Percentiles rank a stretch among this genome's conserved stretches.
Evolutionary conservation across 176 grass and related monocot genomes (phyloP).

Genomic region (Oryza glaberrima): DNA sequence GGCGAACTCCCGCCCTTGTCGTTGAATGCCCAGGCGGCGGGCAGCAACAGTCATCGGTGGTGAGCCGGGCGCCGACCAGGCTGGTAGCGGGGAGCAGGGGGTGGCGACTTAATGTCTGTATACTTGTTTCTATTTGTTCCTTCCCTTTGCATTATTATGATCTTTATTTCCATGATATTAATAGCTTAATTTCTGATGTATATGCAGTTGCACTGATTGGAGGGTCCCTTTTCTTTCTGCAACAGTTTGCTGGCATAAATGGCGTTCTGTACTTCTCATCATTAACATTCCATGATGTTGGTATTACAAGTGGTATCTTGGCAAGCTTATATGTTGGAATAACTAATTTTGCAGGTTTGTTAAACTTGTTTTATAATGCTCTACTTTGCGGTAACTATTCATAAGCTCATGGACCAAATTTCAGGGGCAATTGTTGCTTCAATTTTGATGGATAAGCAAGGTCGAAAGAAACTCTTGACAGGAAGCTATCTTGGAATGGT

Average conservation of each 20-base stretch:
- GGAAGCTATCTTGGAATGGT: constrained; percentile 98
- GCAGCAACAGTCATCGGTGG: too few species aligned
- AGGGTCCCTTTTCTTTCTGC: constrained; percentile 94
- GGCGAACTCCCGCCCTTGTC: too few species aligned
- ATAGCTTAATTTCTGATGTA: constrained; percentile 38
- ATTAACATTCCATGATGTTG: constrained; percentile 97
- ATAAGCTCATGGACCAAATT: constrained; percentile 37
- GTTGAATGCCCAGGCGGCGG: too few species aligned
- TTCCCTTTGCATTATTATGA: constrained; percentile 39
- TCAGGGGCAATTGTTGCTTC: constrained; percentile 89
- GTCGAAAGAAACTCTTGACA: constrained; percentile 89
- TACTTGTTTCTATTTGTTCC: constrained; percentile 9
- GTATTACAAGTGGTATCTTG: constrained; percentile 82
- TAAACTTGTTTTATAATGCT: constrained; percentile 28
- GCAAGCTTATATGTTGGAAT: constrained; percentile 94
- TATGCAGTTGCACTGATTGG: constrained; percentile 97
- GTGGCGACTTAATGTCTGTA: not conserved
- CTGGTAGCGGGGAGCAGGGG: too few species aligned
- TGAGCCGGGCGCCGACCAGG: too few species aligned
- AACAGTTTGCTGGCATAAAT: constrained; percentile 99
- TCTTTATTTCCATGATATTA: constrained; percentile 33
- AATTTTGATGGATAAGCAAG: constrained; percentile 96
- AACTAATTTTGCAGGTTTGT: constrained; percentile 90
- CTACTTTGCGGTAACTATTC: constrained; percentile 20
- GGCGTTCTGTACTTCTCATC: constrained; percentile 99